These are phyloP conservation scores for Blastocystis sp. DNA, from an alignment of 352 stramenopile species.

Conservation along the genomic window DNA sequence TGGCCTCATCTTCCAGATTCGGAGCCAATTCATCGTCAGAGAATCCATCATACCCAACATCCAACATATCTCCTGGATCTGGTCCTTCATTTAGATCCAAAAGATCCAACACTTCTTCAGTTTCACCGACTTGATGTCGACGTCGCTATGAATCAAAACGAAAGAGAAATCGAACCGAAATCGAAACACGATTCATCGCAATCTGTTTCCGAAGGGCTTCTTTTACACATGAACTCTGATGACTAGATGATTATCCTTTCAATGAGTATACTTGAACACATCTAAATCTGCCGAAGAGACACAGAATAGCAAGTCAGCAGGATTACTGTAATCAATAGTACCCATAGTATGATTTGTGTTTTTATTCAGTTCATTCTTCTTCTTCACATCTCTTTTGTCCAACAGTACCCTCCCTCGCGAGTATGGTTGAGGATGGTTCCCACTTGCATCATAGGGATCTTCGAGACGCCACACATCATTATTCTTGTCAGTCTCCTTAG, in stretches of 20 bases:
- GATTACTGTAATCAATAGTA: not conserved
- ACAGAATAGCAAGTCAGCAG: not conserved
- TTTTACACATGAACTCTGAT: not conserved
- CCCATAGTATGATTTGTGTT: not conserved
- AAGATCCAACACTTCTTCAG: not conserved
- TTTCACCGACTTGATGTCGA: not conserved
- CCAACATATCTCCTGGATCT: not conserved
- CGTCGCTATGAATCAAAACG: not conserved
- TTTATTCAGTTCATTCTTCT: not conserved
- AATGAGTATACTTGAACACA: not conserved
- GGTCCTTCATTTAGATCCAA: not conserved
- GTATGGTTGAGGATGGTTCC: not conserved
- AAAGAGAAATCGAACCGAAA: not conserved
- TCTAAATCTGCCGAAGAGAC: not conserved
- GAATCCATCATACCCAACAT: not conserved
- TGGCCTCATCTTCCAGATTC: slow-evolving; percentile 34
- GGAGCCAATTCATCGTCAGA: not conserved
- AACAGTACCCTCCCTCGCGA: not conserved
- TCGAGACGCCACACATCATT: not conserved
- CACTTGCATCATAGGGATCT: not conserved
- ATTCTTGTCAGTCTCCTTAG: too few relatives aligned
- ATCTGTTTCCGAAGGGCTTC: slow-evolving; percentile 20
- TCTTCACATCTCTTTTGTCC: not conserved
- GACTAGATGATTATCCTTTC: not conserved
- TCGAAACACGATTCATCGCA: not conserved